phyloP scores from a whole-genome alignment of 2,329 filamentous ascomycete species.

The Fusarium sp. region DNA sequence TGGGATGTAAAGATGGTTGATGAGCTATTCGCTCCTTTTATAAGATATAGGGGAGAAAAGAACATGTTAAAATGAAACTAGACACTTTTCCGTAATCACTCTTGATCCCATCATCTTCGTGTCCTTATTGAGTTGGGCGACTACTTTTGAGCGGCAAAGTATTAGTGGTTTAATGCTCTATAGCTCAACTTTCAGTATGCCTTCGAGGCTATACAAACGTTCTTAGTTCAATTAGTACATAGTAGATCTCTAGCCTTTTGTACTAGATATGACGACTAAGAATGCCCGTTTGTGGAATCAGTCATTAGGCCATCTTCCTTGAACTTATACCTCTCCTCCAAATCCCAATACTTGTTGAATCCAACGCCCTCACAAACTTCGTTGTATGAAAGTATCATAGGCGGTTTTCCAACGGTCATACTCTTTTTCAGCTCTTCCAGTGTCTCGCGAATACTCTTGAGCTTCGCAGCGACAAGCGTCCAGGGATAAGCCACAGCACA shows the following conservation, averaged over 20 bases:
- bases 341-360: conserved; percentile 53
- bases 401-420: conserved; percentile 54
- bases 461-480: conserved; percentile 55
- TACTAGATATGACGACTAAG: neutral
- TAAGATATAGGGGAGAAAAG: accelerated
- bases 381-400: conserved; percentile 54
- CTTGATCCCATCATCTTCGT: accelerated
- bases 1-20: neutral
- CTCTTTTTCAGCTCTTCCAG: conserved; percentile 54
- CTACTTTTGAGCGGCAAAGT: accelerated
- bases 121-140: neutral
- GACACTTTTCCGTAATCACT: accelerated
- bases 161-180: accelerated
- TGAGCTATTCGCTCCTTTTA: neutral
- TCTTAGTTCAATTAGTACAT: accelerated
- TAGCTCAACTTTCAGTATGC: accelerated
- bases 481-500: conserved; percentile 56
- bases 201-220: accelerated
- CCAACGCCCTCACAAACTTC: conserved; percentile 59
- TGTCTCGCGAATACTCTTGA: conserved; percentile 53
- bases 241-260: accelerated
- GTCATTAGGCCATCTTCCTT: neutral
- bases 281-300: neutral
- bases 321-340: neutral
- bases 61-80: accelerated